phyloP scores from a whole-genome alignment of 176 grass and related monocot species.

The Triticum timopheevii region DNA sequence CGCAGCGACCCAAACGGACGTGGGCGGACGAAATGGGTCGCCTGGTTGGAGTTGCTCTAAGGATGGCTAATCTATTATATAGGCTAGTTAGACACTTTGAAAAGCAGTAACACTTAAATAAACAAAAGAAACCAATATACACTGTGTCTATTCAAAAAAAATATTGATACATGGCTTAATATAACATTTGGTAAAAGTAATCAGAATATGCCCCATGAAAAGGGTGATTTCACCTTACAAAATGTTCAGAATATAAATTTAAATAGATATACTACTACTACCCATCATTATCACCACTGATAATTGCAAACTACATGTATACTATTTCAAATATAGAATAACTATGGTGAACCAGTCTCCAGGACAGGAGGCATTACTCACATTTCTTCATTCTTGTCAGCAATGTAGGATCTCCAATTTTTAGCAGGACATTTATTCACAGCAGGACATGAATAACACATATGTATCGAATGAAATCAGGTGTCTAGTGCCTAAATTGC shows the following conservation, averaged over 20 bases:
- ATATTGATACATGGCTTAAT: neutral
- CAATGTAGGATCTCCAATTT: neutral
- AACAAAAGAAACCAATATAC: neutral
- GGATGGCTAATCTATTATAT: too few species aligned
- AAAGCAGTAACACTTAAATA: neutral
- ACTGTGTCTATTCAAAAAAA: neutral
- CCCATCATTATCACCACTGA: neutral
- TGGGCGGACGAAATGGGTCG: too few species aligned
- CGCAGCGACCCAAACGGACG: too few species aligned
- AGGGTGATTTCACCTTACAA: neutral
- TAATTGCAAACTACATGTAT: neutral
- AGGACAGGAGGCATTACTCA: neutral
- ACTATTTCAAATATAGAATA: neutral
- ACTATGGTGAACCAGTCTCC: neutral
- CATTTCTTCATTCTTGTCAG: neutral
- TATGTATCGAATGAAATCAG: neutral
- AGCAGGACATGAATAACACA: neutral
- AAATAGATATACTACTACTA: neutral
- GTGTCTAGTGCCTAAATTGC: neutral
- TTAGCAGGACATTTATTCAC: neutral
- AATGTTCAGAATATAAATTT: neutral
- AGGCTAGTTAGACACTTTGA: neutral
- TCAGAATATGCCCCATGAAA: neutral
- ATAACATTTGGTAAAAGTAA: neutral
- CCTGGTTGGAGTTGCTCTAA: too few species aligned